Evolutionary conservation across 805 yeast species (phyloP).

Genomic region (Candida manassasensis): DNA sequence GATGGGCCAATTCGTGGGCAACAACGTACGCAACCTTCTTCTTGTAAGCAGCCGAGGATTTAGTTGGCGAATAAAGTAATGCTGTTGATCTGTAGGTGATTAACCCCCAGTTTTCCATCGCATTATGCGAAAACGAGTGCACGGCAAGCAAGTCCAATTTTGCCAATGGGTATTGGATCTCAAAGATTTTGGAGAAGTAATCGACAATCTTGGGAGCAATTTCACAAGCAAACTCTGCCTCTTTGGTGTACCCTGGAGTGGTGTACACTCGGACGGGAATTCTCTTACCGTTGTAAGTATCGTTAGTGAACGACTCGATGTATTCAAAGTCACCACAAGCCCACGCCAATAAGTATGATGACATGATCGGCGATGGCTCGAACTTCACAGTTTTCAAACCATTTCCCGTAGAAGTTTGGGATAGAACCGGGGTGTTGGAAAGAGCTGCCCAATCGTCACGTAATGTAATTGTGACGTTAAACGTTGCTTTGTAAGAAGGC

Average conservation of each 20-base stretch:
- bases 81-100: conserved; percentile 61
- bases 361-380: conserved; percentile 49
- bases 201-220: conserved; percentile 49
- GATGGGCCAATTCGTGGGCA: conserved; percentile 84
- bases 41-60: conserved; percentile 48
- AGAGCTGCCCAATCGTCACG: conserved; percentile 34
- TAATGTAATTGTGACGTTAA: conserved; percentile 40
- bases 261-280: conserved; percentile 51
- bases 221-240: conserved; percentile 45
- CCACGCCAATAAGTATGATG: conserved; percentile 56
- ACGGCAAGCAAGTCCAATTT: conserved; percentile 77
- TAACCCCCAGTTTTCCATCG: conserved; percentile 91
- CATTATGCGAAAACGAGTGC: conserved; percentile 77
- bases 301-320: conserved; percentile 42
- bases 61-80: conserved; percentile 40
- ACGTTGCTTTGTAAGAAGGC: conserved; percentile 52
- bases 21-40: conserved; percentile 78
- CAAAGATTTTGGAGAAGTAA: conserved; percentile 44
- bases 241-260: conserved; percentile 42
- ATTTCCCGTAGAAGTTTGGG: conserved; percentile 6
- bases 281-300: conserved; percentile 34
- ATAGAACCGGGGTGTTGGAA: conserved; percentile 43
- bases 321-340: conserved; percentile 54
- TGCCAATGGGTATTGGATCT: conserved; percentile 65
- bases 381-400: conserved; percentile 29